Base-by-base conservation (phyloP, 2,329 filamentous ascomycete genomes). In the Colletotrichum agaves region DNA sequence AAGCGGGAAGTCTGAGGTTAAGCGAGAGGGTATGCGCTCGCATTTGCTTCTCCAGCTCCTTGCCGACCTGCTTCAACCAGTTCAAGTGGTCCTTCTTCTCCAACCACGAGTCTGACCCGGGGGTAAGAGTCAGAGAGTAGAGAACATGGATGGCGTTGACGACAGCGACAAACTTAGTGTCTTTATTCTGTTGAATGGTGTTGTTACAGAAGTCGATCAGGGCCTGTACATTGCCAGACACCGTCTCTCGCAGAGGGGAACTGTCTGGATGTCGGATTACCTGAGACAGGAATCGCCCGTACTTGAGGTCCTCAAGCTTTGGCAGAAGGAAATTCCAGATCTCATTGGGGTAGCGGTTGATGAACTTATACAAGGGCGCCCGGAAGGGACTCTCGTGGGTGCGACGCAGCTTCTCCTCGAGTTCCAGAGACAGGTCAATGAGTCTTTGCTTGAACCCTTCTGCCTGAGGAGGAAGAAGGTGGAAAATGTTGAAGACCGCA, bases 401-500 rank as follows among this genome's bases (percentile, higher is more conserved):
- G 68, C 96, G 85, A 35, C 96, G 88, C 43, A 99, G 83, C 71
- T 91, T 92, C 60, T 91, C 88, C 78, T 99, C 96, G 0, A 99
- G 84, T 46, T 94, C 91, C 63, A 99, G 84, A n/a, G 97, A 93
- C 58, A 92, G 93, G 72, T 97, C 92, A 55, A 98, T 93, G 47
- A 99, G 87, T 33, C 92, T 89, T 69, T 94, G 93, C 78, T 98
- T 94, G 77, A 99, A 99, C 15, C 91, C 90, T 68, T 94, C 93
- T 2, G 97, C 97, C 10, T 93, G 93, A 0, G 93, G 87, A 0
- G 97, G 96, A 4, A 99, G 85, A n/a, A 99, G 86, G 76, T 98
- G 94, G 78, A 99, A 99, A 63, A 99, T 95, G 75, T 97, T 96
- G 77, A 99, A 91, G 61, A 98, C 97, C 0, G 95, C 93, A 3